phyloP scores from a whole-genome alignment of 2,329 filamentous ascomycete genomes.

The Nothopassalora personata region DNA sequence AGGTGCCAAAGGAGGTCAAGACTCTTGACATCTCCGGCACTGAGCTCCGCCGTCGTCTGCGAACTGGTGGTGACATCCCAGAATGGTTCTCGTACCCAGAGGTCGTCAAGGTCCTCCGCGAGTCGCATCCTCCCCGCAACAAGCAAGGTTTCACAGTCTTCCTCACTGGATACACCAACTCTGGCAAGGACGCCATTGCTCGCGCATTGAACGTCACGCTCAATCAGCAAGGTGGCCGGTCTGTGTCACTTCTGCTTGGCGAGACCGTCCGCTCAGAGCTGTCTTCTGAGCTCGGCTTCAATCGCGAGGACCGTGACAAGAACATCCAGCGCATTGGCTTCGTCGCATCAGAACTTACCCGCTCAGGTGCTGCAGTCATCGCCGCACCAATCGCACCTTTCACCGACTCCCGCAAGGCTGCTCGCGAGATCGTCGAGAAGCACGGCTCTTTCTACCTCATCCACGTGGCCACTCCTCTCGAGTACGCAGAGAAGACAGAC shows the following conservation, averaged over 20 bases:
- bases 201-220: conserved; percentile 93
- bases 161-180: conserved; percentile 94
- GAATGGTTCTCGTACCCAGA: conserved; percentile 99
- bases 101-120: conserved; percentile 90
- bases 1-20: conserved; percentile 76
- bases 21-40: conserved; percentile 58
- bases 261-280: conserved; percentile 93
- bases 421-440: conserved; percentile 80
- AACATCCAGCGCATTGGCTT: conserved; percentile 97
- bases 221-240: conserved; percentile 94
- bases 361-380: conserved; percentile 88
- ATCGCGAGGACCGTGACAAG: conserved; percentile 80
- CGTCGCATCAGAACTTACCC: conserved; percentile 89
- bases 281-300: conserved; percentile 93
- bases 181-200: conserved; percentile 92
- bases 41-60: conserved; percentile 86
- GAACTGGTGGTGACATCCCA: conserved; percentile 88
- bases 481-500: conserved; percentile 92
- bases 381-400: conserved; percentile 94
- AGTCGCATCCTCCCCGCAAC: conserved; percentile 87
- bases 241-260: conserved; percentile 88
- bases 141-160: conserved; percentile 97
- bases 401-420: conserved; percentile 68
- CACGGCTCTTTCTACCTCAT: conserved; percentile 89
- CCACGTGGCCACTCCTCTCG: conserved; percentile 88